Percentiles rank a stretch among this genome's conserved stretches.
Conservation (phyloP, 306 rosid genomes). For the Oxytropis ochrocephala region DNA sequence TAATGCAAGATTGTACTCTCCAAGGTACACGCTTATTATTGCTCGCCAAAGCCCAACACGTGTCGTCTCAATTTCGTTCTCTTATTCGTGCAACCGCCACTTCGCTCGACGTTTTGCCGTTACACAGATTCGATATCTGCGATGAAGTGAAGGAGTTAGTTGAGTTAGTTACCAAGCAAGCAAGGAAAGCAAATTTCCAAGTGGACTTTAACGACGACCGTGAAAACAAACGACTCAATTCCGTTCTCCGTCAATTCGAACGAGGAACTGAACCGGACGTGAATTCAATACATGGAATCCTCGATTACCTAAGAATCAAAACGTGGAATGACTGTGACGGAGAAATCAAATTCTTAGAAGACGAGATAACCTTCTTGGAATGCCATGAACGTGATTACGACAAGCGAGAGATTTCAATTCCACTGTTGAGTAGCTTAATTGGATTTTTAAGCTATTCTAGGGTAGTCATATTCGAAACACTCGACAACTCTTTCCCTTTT, state of each 20-base stretch:
- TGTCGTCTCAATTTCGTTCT: constrained; percentile 38
- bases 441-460: constrained; percentile 58
- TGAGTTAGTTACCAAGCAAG: constrained; percentile 50
- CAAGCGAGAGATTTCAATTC: constrained; percentile 35
- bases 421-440: constrained; percentile 47
- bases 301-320: constrained; percentile 44
- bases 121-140: constrained; percentile 25
- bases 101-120: constrained; percentile 56
- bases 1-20: constrained; percentile 55
- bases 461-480: constrained; percentile 48
- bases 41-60: constrained; percentile 45
- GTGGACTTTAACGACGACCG: constrained; percentile 35
- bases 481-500: constrained; percentile 16
- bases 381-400: not conserved
- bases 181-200: constrained; percentile 39
- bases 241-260: constrained; percentile 39
- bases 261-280: constrained; percentile 48
- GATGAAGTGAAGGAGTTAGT: constrained; percentile 64
- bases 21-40: constrained; percentile 41
- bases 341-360: constrained; percentile 59
- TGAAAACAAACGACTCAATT: constrained; percentile 8
- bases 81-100: constrained; percentile 43
- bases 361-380: constrained; percentile 31
- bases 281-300: constrained; percentile 14
- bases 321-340: constrained; percentile 52